Conservation (phyloP, 2,329 filamentous ascomycete genomes). For the Arthrobotrys musiformis region DNA sequence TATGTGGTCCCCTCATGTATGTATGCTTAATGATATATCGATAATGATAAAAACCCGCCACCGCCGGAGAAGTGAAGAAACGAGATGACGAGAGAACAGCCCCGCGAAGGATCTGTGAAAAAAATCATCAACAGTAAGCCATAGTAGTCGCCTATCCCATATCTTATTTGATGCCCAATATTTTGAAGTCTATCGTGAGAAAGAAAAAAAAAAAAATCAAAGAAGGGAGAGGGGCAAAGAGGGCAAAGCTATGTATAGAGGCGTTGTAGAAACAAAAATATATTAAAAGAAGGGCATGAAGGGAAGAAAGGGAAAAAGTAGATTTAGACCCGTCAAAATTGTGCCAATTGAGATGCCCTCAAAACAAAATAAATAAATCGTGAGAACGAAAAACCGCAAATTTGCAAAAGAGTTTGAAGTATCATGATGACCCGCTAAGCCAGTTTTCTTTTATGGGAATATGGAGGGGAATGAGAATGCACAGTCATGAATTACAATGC, state of each 20-base stretch:
- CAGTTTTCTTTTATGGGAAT: neutral
- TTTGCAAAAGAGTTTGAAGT: neutral
- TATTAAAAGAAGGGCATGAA: neutral
- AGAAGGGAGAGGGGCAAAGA: too few relatives aligned
- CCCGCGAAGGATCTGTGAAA: too few relatives aligned
- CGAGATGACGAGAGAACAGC: too few relatives aligned
- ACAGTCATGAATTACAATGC: constrained; percentile 36
- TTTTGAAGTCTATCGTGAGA: constrained; percentile 8
- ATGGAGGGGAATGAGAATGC: neutral
- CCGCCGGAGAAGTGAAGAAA: too few relatives aligned
- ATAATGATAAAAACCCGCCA: too few relatives aligned
- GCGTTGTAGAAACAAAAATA: neutral
- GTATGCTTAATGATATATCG: too few relatives aligned
- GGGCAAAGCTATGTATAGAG: neutral
- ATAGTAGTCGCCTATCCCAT: neutral
- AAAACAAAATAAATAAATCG: neutral
- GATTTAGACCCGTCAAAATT: neutral
- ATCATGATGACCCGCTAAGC: neutral
- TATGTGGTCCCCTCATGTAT: too few relatives aligned
- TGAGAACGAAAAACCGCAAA: neutral
- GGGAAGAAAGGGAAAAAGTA: neutral
- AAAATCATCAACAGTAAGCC: neutral
- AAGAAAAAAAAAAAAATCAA: neutral
- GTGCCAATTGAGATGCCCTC: neutral
- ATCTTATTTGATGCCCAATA: neutral